Evolutionary conservation across 202 grass and related monocot genomes (phyloP), one percentile per base, ranked within the genome.

Genomic region (Dendrocalamus latiflorus): DNA sequence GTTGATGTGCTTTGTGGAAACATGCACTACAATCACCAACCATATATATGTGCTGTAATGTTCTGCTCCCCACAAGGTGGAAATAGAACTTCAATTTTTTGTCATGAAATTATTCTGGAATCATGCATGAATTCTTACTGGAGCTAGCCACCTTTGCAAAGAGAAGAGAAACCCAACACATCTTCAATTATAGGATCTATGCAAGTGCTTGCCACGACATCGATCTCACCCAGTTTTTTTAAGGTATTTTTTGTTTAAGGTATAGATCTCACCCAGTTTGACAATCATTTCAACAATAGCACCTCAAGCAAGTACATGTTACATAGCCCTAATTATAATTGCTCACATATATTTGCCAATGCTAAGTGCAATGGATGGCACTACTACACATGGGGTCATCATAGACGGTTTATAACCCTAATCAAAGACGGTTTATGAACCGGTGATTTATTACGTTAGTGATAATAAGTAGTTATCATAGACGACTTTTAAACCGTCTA

Each of bases 21-120:
- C 88, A 86, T 78, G 58, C 68, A 89, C 36, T 79, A 68, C 68
- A 86, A 55, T 78, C 78, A 77, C 26, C 42, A 83, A 64, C 36
- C 26, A 77, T 42, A 57, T 81, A 77, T n/a, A n/a, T n/a, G n/a
- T 54, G 63, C 21, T 60, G 48, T 61, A 49, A 58, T 1, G 42
- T 83, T 74, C 73, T 88, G 81, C 72, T 85, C 82, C 89, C 82
- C 82, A 85, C 42, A 82, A 88, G 81, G 75, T 79, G 86, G 36
- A 72, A 73, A 66, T 14, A 57, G 7, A 78, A 36, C 11, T 45
- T 71, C 49, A 45, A 51, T n/a, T 48, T 68, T 36, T 76, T 24
- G 30, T 41, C 48, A 79, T 45, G 64, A 6, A 4, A 58, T 69
- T 60, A 77, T 78, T 78, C 42, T 68, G 57, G 56, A 70, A 66